Base-by-base conservation (phyloP, 2,329 filamentous ascomycete genomes). In the Myriosclerotinia curreyana region DNA sequence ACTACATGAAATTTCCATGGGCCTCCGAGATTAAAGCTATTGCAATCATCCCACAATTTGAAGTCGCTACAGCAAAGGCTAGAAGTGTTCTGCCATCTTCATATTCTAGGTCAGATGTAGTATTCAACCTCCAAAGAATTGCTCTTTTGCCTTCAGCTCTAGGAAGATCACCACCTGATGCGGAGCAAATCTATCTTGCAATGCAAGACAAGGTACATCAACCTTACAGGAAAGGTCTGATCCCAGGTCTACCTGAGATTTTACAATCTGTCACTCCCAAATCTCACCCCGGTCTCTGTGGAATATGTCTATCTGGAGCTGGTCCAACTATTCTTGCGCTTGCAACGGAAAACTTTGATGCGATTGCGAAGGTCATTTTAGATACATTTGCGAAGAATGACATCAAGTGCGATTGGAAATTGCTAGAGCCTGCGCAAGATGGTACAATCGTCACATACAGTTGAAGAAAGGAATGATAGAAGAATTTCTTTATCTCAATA, bases 171-270 rank as follows among this genome's bases (percentile, higher is more conserved):
- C 94, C 95, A 12, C 94, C 93, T 1, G 90, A 97, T 74, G 89
- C 95, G 28, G 89, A 96, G 72, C 89, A 96, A 77, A 99, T 99
- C 76, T 96, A 96, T 79, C 87, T 96, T 55, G 94, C 93, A 54
- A 99, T 99, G 95, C 95, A 98, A 79, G 95, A 99, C 80, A 96
- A 93, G 78, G 86, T 99, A 66, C 95, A 99, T 79, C 95, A 99
- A 78, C 95, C 92, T 51, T 98, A 99, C 80, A 89, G 95, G 62
- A 89, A 95, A 78, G 89, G 85, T 2, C 84, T 99, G 67, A 96
- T 99, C 70, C 95, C 95, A 1, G 95, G 94, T 0, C 83, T 99
- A 64, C 89, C 90, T 20, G 90, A 96, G 75, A 94, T 99, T 62
- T 86, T 99, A 60, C 86, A 92, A 75, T 94, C 89, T 66, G 93